Evolutionary conservation across 495 filamentous ascomycete species (phyloP).

Genomic region (Xylaria sp.): DNA sequence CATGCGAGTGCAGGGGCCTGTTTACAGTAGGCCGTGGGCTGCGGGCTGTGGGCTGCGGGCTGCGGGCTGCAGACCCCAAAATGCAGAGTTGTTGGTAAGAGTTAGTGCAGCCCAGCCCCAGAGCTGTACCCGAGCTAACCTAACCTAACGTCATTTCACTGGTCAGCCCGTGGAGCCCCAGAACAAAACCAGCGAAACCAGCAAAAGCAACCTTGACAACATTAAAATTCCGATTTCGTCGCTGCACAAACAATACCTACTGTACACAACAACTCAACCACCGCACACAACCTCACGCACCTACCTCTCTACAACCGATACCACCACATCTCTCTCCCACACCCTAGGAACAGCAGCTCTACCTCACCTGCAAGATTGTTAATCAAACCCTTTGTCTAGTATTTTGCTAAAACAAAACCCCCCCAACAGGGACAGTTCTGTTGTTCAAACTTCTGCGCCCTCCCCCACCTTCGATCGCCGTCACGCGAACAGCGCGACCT

Average conservation of each 20-base stretch:
- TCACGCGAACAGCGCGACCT: slow-evolving; percentile 26
- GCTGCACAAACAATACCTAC: slow-evolving; percentile 11
- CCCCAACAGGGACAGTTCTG: not conserved
- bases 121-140: slow-evolving; percentile 2
- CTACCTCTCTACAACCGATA: not conserved
- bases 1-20: not conserved
- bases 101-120: slow-evolving; percentile 3
- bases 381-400: not conserved
- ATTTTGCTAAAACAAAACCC: not conserved
- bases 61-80: not conserved
- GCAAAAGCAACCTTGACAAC: slow-evolving; percentile 2
- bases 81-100: not conserved
- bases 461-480: slow-evolving; percentile 27
- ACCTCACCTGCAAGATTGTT: slow-evolving; percentile 6
- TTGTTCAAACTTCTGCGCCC: slow-evolving; percentile 8
- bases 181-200: not conserved
- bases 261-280: slow-evolving; percentile 5
- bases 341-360: slow-evolving; percentile 20
- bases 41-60: no score
- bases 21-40: no score
- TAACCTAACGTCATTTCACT: slow-evolving; percentile 10
- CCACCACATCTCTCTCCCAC: not conserved
- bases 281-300: not conserved
- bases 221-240: slow-evolving; percentile 28
- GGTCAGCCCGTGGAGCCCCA: not conserved